Conservation (phyloP, 202 grass and related monocot genomes). For the Bolboschoenoplectus hybrid region DNA sequence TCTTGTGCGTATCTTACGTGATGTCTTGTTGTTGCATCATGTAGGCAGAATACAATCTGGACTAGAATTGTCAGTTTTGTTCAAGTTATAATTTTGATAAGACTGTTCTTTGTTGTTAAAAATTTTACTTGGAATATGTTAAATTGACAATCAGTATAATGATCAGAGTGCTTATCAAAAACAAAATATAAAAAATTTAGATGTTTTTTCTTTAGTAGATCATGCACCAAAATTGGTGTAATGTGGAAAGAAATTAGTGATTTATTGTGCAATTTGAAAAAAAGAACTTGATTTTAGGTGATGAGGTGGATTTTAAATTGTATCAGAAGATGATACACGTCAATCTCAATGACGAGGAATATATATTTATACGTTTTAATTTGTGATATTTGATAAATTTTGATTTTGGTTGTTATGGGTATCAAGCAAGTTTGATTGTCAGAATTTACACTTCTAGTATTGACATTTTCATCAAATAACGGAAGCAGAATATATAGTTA, state of each 20-base stretch:
- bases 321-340: too few species aligned
- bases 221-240: neutral
- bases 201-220: neutral
- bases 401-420: neutral
- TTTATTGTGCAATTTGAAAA: neutral
- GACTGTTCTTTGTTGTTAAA: neutral
- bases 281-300: neutral
- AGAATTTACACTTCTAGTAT: neutral
- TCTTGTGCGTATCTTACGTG: neutral
- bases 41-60: neutral
- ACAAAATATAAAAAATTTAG: neutral
- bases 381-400: neutral
- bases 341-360: neutral
- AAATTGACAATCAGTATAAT: neutral
- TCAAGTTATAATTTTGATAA: neutral
- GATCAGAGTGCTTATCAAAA: constrained; percentile 10
- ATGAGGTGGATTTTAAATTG: neutral
- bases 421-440: neutral
- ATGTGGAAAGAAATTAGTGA: neutral
- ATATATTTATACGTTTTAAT: too few species aligned
- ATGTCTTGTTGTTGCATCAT: constrained; percentile 22
- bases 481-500: neutral
- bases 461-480: neutral
- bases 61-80: constrained; percentile 22
- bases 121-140: neutral